Base-by-base conservation (phyloP, 2,329 filamentous ascomycete species). In the Hymenoscyphus fraxineus region DNA sequence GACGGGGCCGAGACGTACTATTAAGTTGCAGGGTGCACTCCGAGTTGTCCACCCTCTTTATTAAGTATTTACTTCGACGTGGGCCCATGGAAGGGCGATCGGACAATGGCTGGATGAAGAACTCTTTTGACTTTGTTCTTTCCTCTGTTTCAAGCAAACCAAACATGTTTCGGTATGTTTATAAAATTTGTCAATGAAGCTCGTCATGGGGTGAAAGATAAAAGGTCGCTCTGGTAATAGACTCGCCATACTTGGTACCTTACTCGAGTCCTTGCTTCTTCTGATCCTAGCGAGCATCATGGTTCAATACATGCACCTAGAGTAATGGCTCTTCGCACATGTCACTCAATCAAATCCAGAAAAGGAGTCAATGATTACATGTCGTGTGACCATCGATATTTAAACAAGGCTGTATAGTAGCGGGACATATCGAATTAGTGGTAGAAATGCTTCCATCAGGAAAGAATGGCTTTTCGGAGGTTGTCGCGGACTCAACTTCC, bases 231-330 rank as follows among this genome's bases (percentile, higher is more conserved):
- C 13, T 13, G 47, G 10, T 27, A 10, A 51, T 12, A 12, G 22
- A 22, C 9, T 3, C 27, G 27, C 27, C 27, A 27, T 27, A 27
- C 27, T 27, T 27, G 27, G n/a, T 19, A 54, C 22, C 22, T 27
- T 22, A 19, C 13, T 27, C 63, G 58, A 64, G 69, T 63, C 65
- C 32, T 67, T 68, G 56, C 60, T 60, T 58, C 60, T 63, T 59
- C 64, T 44, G 60, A 68, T 67, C 69, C 69, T 66, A 58, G 69
- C 47, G 67, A 64, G 63, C 62, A 70, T 72, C 67, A 64, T 66
- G 66, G 70, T 71, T 69, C 68, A 71, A 69, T 72, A 72, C 68
- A 70, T 72, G 68, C 68, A 71, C 35, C 35, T 62, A 70, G 63
- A 67, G 68, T 67, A 67, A 62, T 59, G 58, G 65, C 61, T 65